phyloP scores from a whole-genome alignment of 2,329 filamentous ascomycete genomes.

The Aspergillus flavus region DNA sequence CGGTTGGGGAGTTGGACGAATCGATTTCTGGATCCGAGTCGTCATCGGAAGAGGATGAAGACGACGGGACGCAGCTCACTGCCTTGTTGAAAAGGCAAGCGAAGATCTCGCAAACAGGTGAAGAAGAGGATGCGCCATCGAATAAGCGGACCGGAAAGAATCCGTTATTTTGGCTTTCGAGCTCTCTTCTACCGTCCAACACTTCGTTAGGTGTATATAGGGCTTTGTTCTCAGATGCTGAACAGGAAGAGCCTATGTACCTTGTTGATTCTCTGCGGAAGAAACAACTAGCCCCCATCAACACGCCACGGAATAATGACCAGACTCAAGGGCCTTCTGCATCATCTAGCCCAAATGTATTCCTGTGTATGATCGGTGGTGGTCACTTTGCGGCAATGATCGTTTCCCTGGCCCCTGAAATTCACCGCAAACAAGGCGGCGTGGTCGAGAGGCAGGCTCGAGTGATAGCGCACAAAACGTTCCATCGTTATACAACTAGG shows the following conservation, averaged over 20 bases:
- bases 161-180: constrained; percentile 84
- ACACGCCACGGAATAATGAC: constrained; percentile 40
- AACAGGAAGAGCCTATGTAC: constrained; percentile 66
- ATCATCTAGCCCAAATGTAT: constrained; percentile 74
- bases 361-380: constrained; percentile 97
- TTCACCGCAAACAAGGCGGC: constrained; percentile 68
- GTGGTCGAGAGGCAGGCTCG: constrained; percentile 81
- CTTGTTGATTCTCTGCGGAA: constrained; percentile 69
- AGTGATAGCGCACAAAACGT: constrained; percentile 93
- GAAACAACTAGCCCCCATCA: constrained; percentile 73
- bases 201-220: constrained; percentile 84
- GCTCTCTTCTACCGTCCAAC: constrained; percentile 72
- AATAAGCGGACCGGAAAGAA: constrained; percentile 65
- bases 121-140: constrained; percentile 50
- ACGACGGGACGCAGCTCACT: constrained; percentile 61
- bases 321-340: constrained; percentile 47
- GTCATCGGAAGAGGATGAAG: constrained; percentile 68
- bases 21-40: constrained; percentile 80
- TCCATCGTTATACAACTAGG: constrained; percentile 94
- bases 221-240: constrained; percentile 72
- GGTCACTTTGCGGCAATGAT: constrained; percentile 98
- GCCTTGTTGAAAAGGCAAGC: constrained; percentile 82
- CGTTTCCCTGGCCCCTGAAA: constrained; percentile 80
- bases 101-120: constrained; percentile 59
- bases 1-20: constrained; percentile 85